Evolutionary conservation across 345 rosid species (phyloP).

Genomic region (Lenwebbia sp.): DNA sequence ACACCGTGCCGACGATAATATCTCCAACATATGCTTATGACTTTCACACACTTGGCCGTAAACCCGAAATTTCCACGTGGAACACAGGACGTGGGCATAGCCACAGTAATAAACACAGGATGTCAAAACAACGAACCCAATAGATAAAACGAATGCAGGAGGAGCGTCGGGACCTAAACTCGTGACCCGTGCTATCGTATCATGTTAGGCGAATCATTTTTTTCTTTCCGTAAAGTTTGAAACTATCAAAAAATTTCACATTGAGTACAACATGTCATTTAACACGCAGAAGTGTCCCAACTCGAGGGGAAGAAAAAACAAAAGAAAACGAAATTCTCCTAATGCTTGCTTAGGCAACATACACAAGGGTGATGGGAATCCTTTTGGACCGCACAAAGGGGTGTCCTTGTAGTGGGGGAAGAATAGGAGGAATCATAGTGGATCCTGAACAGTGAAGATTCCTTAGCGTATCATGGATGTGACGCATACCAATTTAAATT

Average conservation of each 20-base stretch:
- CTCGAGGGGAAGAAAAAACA: neutral
- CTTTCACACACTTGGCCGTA: neutral
- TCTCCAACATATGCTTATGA: neutral
- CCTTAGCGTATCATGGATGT: neutral
- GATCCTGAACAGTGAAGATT: neutral
- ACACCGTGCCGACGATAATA: too few relatives aligned
- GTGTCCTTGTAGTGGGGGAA: neutral
- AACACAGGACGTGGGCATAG: too few relatives aligned
- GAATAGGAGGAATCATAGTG: neutral
- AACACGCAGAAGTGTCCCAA: neutral
- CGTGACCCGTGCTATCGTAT: neutral
- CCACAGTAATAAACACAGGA: too few relatives aligned
- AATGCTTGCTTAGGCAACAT: neutral
- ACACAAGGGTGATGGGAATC: neutral
- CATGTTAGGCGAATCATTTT: neutral
- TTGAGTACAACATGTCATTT: neutral
- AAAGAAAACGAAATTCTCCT: neutral
- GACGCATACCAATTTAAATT: neutral
- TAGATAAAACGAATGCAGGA: neutral
- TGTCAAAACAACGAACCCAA: too few relatives aligned
- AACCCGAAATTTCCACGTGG: too few relatives aligned
- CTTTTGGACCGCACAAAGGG: neutral
- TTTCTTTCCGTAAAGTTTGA: neutral
- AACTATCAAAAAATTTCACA: too few relatives aligned
- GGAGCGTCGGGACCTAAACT: neutral